Evolutionary conservation across 208 protist species (phyloP), one percentile per base, ranked within the genome.

Genomic region (Leishmania major): DNA sequence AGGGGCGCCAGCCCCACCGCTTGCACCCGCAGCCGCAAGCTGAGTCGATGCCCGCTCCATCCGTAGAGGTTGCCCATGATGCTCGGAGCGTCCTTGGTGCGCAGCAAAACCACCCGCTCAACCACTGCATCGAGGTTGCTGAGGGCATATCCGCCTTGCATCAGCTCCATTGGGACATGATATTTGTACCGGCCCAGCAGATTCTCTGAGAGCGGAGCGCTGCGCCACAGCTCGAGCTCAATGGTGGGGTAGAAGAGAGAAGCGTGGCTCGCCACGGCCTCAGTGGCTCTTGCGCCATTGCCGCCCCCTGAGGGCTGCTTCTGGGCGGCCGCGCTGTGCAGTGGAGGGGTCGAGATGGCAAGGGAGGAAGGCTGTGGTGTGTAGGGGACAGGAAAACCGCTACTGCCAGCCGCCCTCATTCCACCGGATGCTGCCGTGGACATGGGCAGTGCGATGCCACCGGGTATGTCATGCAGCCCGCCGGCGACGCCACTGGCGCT

Each of bases 181-280:
- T 91, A 89, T 7, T 83, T 79, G 82, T 84, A 90, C 35, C 75
- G 75, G n/a, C 85, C 85, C 37, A 95, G 80, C 72, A 86, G 83
- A 67, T 84, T 82, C 59, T 95, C 91, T 6, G 81, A 80, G 31
- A 40, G 67, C 17, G 70, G 47, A 2, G 86, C 85, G 82, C 85
- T 82, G 43, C 89, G 90, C 91, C 91, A 95, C 47, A 95, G 85
- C 73, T 95, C 91, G 6, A 95, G 66, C 13, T 87, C 82, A 43
- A 94, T 86, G n/a, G 85, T 71, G 6, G 84, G 84, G 67, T 85
- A 57, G 31, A 81, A 51, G 7, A 72, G 70, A 19, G 82, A 59
- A 13, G 25, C 22, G 22, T n/a, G 35, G 59, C 55, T 35, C 4
- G 31, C 47, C 35, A 1, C 77, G 2, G 70, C 10, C 15, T 35